Percentiles rank a stretch among this genome's conserved stretches.
Conservation (phyloP, 83 land plant genomes). For the Picea abies region DNA sequence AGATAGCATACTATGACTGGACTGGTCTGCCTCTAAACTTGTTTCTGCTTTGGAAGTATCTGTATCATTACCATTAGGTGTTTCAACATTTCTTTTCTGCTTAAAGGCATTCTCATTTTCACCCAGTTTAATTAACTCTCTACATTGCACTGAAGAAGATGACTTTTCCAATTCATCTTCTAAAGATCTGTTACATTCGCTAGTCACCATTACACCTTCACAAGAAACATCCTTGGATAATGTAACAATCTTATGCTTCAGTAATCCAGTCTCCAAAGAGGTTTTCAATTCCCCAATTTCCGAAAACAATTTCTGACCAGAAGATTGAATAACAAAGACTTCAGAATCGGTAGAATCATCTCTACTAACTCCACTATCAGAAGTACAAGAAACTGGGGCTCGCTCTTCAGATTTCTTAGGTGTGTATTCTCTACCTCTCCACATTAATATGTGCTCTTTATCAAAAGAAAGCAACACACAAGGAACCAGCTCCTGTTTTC, state of each 20-base stretch:
- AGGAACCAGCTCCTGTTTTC: constrained; percentile 42
- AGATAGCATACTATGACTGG: not conserved
- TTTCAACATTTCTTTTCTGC: not conserved
- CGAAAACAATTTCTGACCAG: not conserved
- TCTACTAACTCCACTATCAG: not conserved
- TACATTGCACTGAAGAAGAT: not conserved
- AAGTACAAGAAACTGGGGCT: not conserved
- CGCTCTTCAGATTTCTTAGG: not conserved
- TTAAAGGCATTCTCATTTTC: not conserved
- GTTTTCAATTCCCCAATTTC: not conserved
- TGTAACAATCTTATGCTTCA: not conserved
- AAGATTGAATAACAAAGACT: not conserved
- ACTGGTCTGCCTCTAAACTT: not conserved
- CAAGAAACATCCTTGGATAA: not conserved
- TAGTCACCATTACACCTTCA: not conserved
- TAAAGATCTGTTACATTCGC: not conserved
- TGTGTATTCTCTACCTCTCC: constrained; percentile 32
- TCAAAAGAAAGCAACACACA: constrained; percentile 52
- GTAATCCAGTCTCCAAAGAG: not conserved
- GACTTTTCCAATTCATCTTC: not conserved
- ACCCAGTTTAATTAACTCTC: not conserved
- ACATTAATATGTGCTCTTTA: constrained; percentile 37
- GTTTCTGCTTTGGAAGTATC: not conserved
- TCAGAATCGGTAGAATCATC: constrained; percentile 1
- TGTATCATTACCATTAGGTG: not conserved